phyloP scores from a whole-genome alignment of 352 stramenopile genomes.

The Phytophthora pluvialis region DNA sequence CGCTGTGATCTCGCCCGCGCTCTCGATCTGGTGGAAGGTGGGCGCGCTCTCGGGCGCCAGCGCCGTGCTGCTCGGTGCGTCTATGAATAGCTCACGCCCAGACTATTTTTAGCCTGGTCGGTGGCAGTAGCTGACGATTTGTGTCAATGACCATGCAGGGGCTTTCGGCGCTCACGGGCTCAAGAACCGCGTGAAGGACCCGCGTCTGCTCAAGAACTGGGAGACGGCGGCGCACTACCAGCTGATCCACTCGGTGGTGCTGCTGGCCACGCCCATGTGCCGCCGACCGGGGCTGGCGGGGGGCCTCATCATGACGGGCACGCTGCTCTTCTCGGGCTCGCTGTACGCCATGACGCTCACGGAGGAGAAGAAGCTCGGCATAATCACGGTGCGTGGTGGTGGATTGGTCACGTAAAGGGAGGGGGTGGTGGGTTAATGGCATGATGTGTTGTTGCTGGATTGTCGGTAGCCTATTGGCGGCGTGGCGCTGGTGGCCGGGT shows the following conservation, averaged over 20 bases:
- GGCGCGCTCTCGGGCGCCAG: slow-evolving; percentile 73
- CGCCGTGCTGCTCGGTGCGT: slow-evolving; percentile 60
- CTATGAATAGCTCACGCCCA: slow-evolving; percentile 4
- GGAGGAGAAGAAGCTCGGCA: slow-evolving; percentile 73
- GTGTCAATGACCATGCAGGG: slow-evolving; percentile 37
- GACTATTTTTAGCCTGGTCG: slow-evolving; percentile 5
- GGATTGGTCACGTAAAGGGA: background rate
- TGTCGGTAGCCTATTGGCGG: slow-evolving; percentile 64
- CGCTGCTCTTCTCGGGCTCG: slow-evolving; percentile 81
- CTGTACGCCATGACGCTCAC: slow-evolving; percentile 83
- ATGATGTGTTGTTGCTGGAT: background rate
- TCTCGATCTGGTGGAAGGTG: slow-evolving; percentile 84
- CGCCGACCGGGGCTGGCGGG: slow-evolving; percentile 66
- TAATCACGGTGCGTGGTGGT: slow-evolving; percentile 63
- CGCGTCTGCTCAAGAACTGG: slow-evolving; percentile 87
- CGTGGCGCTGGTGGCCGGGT: slow-evolving; percentile 71
- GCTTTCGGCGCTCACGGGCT: slow-evolving; percentile 83
- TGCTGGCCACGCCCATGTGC: slow-evolving; percentile 71
- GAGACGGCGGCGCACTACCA: slow-evolving; percentile 85
- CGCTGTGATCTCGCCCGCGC: slow-evolving; percentile 61
- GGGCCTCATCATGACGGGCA: slow-evolving; percentile 62
- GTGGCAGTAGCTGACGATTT: slow-evolving; percentile 13
- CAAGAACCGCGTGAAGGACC: slow-evolving; percentile 70
- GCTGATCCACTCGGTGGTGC: slow-evolving; percentile 75
- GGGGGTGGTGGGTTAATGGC: slow-evolving; percentile 6